Base-by-base conservation (phyloP, 2,329 filamentous ascomycete species). In the Pseudocercospora fijiensis region DNA sequence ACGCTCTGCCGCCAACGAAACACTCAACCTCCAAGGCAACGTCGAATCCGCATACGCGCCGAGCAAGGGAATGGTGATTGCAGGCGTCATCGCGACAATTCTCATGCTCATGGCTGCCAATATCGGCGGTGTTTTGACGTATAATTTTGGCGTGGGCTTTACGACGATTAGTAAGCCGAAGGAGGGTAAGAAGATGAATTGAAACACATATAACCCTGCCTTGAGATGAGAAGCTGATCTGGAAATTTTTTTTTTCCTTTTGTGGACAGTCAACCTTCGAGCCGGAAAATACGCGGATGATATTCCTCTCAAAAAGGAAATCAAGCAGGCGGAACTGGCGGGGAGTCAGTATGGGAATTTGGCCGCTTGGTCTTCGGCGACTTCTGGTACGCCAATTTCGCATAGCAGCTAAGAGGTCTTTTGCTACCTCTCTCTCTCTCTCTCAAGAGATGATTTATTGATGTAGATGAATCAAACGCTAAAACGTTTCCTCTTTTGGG, bases 91-190 rank as follows among this genome's bases (percentile, higher is more conserved):
- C 13, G 63, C 79, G 16, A 74, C 76, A 5, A 67, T 74, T 2
- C 64, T 76, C 43, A 74, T 77, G 3, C 61, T 79, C 45, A 78
- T 78, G 62, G 75, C 74, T 2, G 79, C 79, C 11, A 79, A 78
- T 62, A 72, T 82, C 4, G 80, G 80, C 2, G 80, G 79, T 0
- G 71, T 70, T 8, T 64, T 82, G 65, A 78, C 79, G 4, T 82
- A 82, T 67, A 72, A 77, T 28, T 78, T 79, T 63, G 80, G 80
- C 0, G 78, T 82, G 69, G 80, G 80, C 1, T 76, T 82, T 45
- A 70, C 73, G 53, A 67, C 64, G 22, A 65, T 72, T 64, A 67
- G 65, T 24, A 74, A 72, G 69, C 73, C 53, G 53, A 56, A 75
- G 69, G 58, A 64, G 61, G 62, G 62, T 64, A 64, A 64, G 62